phyloP scores from a whole-genome alignment of 139 green algal species.

The Spirogloea muscicola region DNA sequence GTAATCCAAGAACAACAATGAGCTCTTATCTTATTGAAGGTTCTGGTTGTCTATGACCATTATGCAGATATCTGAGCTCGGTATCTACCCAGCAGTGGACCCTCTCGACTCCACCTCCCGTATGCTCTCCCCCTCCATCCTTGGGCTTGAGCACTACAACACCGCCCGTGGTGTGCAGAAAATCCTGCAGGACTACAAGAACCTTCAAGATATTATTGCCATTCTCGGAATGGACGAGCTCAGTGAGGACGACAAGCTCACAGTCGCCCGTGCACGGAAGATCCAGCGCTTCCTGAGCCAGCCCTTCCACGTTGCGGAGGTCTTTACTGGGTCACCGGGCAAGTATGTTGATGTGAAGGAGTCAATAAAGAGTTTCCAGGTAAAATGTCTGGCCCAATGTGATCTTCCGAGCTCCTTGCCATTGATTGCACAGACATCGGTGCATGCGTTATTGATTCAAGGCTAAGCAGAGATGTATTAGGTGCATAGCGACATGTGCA shows the following conservation, averaged over 20 bases:
- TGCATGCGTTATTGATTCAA: too few relatives aligned
- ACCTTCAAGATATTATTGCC: conserved; percentile 96
- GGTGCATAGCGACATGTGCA: too few relatives aligned
- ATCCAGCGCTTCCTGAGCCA: conserved; percentile 97
- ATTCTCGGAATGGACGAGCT: conserved; percentile 99
- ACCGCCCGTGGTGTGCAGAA: conserved; percentile 91
- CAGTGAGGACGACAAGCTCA: conserved; percentile 97
- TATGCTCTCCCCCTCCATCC: conserved; percentile 89
- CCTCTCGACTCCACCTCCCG: conserved; percentile 95
- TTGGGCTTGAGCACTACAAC: conserved; percentile 93
- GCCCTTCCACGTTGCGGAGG: conserved; percentile 96
- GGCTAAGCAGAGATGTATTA: too few relatives aligned
- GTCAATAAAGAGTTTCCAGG: conserved; percentile 74
- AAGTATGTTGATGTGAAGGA: conserved; percentile 96
- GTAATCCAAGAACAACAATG: too few relatives aligned
- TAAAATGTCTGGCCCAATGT: conserved; percentile 13
- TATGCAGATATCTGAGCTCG: conserved; percentile 95
- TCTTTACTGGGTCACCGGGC: conserved; percentile 85
- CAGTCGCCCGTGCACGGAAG: conserved; percentile 92
- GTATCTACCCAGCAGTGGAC: conserved; percentile 98
- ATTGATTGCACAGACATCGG: not conserved
- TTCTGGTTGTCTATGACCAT: too few relatives aligned
- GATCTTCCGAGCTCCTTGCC: not conserved
- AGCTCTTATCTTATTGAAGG: too few relatives aligned
- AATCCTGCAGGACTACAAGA: conserved; percentile 79